phyloP scores from a whole-genome alignment of 371 early-diverging fungal genomes.

The Chytridium lagenaria region DNA sequence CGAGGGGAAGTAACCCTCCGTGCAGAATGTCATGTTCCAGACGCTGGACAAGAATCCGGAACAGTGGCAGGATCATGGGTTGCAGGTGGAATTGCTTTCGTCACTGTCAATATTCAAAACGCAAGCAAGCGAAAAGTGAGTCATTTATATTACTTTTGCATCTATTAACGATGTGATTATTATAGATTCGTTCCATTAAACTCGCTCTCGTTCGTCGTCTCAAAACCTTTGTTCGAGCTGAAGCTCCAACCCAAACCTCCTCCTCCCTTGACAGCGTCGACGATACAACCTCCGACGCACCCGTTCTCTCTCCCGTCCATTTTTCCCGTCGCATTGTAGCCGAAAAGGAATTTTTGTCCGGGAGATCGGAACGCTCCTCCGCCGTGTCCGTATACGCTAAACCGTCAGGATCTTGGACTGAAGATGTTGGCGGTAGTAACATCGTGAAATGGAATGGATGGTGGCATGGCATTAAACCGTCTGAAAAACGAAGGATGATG shows the following conservation, averaged over 20 bases:
- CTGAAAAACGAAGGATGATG: conserved; percentile 34
- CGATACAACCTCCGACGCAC: no score
- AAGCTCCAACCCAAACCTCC: not conserved
- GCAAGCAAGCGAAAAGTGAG: conserved; percentile 40
- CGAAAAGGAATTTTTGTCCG: conserved; percentile 21
- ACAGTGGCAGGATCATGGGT: conserved; percentile 1
- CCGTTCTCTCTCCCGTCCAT: conserved; percentile 30
- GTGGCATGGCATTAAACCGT: conserved; percentile 48
- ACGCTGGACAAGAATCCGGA: conserved; percentile 23
- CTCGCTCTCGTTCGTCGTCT: conserved; percentile 45
- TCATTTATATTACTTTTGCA: not conserved
- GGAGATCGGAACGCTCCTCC: conserved; percentile 5
- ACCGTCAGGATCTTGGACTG: conserved; percentile 16
- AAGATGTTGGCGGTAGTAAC: conserved; percentile 22
- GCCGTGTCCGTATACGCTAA: not conserved
- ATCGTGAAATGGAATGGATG: conserved; percentile 3
- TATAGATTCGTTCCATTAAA: conserved; percentile 40
- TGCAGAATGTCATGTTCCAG: conserved; percentile 40
- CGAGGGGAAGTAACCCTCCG: conserved; percentile 40
- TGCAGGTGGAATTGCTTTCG: conserved; percentile 47
- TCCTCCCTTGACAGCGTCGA: not conserved
- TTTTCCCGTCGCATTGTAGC: conserved; percentile 41
- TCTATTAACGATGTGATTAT: no score
- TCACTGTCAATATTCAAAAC: conserved; percentile 49
- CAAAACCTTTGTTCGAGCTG: conserved; percentile 45